A percentile compares a stretch with the other conserved stretches of the same genome.
Conservation (phyloP, 192 early-diverging fungal species). For the Rhizoclosmatium sp. region DNA sequence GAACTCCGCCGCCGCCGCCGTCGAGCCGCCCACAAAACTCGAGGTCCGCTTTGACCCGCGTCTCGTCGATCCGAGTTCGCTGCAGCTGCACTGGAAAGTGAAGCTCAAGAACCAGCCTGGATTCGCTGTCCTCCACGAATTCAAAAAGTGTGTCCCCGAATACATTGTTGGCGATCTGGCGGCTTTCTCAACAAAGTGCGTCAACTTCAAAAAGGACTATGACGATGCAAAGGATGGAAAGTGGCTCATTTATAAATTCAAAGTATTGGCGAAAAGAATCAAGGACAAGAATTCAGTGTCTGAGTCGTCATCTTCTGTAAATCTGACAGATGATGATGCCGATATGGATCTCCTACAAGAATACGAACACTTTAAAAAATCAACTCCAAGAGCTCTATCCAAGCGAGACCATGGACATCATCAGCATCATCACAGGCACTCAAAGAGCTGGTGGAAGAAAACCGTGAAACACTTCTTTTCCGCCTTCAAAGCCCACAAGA, state of each 20-base stretch:
- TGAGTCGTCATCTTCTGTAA: background rate
- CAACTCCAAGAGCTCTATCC: background rate
- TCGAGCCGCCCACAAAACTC: slow-evolving; percentile 10
- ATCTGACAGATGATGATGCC: background rate
- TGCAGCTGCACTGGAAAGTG: slow-evolving; percentile 23
- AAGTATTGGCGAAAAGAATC: slow-evolving; percentile 6
- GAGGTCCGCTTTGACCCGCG: slow-evolving; percentile 15
- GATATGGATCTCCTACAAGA: background rate
- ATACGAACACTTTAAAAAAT: background rate
- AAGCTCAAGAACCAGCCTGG: slow-evolving; percentile 13
- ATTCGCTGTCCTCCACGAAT: background rate
- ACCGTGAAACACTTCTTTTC: background rate
- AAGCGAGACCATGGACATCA: background rate
- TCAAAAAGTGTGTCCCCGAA: background rate
- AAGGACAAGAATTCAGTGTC: background rate
- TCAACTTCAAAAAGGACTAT: slow-evolving; percentile 15
- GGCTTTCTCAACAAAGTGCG: background rate
- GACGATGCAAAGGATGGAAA: background rate
- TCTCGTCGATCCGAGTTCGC: background rate
- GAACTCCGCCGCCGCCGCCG: background rate
- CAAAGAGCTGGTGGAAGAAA: background rate
- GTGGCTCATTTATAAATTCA: slow-evolving; percentile 31
- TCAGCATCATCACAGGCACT: background rate
- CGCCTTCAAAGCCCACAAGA: background rate
- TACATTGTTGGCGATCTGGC: background rate